These are phyloP conservation scores for Globomyces pollinis-pini DNA, from an alignment of 192 early-diverging fungal genomes.

Conservation along the genomic window DNA sequence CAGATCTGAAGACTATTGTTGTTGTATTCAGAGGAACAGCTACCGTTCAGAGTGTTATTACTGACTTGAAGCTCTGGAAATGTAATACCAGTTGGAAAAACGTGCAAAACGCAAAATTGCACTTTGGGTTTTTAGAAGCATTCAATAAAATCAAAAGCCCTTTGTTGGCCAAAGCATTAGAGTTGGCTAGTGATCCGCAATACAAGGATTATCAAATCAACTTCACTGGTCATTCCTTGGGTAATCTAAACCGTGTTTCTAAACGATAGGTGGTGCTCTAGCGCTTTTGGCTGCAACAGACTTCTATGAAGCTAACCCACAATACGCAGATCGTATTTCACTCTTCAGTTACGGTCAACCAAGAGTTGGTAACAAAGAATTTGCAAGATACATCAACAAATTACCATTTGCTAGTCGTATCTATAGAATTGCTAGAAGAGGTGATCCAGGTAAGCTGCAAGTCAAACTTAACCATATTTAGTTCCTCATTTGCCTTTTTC, in stretches of 20 bases:
- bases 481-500: not conserved
- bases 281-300: constrained; percentile 8
- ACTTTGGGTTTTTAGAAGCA: not conserved
- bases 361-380: not conserved
- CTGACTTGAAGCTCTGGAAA: constrained; percentile 5
- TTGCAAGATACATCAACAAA: not conserved
- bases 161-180: not conserved
- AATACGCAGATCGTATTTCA: constrained; percentile 7
- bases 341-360: constrained; percentile 7
- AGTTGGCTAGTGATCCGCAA: not conserved
- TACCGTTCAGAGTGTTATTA: not conserved
- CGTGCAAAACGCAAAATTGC: not conserved
- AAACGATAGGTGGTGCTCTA: constrained; percentile 13
- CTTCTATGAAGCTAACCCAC: constrained; percentile 3
- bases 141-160: not conserved
- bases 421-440: constrained; percentile 6
- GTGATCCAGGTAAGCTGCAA: too few relatives aligned
- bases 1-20: constrained; percentile 7
- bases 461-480: too few relatives aligned
- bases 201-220: constrained; percentile 5
- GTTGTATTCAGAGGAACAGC: constrained; percentile 9
- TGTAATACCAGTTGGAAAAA: not conserved
- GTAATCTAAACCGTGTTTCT: too few relatives aligned
- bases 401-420: not conserved
- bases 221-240: constrained; percentile 14